Evolutionary conservation across 2,329 filamentous ascomycete species (phyloP), one percentile per base, ranked within the genome.

Genomic region (Phoma sp.): DNA sequence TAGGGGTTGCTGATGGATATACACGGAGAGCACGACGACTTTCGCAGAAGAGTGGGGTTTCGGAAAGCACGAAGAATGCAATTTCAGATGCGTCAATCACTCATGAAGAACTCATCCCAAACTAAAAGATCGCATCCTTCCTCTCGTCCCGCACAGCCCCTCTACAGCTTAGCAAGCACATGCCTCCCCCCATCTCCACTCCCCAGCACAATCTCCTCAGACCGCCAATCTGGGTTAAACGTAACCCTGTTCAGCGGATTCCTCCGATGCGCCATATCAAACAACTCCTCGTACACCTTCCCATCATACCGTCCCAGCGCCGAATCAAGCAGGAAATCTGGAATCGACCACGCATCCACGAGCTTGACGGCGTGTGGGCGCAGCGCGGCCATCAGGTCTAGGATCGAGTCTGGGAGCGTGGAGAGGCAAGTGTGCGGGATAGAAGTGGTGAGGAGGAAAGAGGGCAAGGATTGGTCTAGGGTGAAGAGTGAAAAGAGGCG

Each of bases 271-370:
- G 81, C 82, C 47, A 78, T 73, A 51, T 83, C 75, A 56, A 78
- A 84, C 37, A 84, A 63, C 51, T 83, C 79, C 62, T 84, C 82
- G 59, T 84, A 84, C 6, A 83, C 81, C 45, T 76, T 79, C 2
- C 82, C 82, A 64, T 84, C 81, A 51, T 75, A 79, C 38, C 81
- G 70, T 0, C 82, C 82, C 35, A 84, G 65, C 6, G 81, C 79
- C 65, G 80, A 82, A 45, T 84, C 77, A 0, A 84, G 73, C 45
- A 84, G 58, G 58, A 78, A 84, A 63, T 84, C 82, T 1, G 82
- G 82, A 32, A 84, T 77, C 46, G 75, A 76, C 81, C 81, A 84
- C 1, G 78, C 72, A 62, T 84, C 81, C 7, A 84, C 81, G 8
- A 84, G 61, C 21, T 76, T 75, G 1, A 84, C 81, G 0, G 81